Conservation (phyloP, 2,329 filamentous ascomycete species). For the Xylariaceae sp. region DNA sequence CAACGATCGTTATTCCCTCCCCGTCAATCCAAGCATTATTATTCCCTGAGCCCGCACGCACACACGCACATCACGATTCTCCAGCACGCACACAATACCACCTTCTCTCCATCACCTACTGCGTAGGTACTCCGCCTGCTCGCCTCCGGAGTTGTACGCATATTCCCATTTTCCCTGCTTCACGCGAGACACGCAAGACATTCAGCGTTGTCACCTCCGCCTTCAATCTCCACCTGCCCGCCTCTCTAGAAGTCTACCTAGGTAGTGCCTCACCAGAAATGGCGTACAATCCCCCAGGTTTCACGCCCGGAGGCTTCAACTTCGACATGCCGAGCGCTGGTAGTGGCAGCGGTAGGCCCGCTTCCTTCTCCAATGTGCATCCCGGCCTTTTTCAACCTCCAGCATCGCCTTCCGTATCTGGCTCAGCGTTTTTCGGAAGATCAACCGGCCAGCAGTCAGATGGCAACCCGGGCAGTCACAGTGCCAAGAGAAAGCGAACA, state of each 20-base stretch:
- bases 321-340: conserved; percentile 29
- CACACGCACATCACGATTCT: background rate
- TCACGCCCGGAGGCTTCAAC: conserved; percentile 34
- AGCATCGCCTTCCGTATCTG: conserved; percentile 36
- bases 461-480: conserved; percentile 28
- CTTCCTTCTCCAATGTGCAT: conserved; percentile 34
- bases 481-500: conserved; percentile 46
- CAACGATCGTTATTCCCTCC: background rate
- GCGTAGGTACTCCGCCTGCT: no score
- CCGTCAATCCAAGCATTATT: background rate
- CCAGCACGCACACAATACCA: background rate
- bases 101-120: no score
- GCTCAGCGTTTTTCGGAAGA: conserved; percentile 38
- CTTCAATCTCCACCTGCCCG: no score
- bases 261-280: conserved; percentile 4
- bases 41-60: background rate
- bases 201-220: no score
- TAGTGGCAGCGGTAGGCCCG: conserved; percentile 12
- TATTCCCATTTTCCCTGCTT: no score
- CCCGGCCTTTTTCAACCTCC: conserved; percentile 46
- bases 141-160: no score
- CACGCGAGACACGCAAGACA: no score
- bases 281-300: conserved; percentile 30
- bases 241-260: no score
- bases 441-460: conserved; percentile 38